Evolutionary conservation across 768 basidiomycete genomes (phyloP).

Genomic region (Heimioporus sp.): DNA sequence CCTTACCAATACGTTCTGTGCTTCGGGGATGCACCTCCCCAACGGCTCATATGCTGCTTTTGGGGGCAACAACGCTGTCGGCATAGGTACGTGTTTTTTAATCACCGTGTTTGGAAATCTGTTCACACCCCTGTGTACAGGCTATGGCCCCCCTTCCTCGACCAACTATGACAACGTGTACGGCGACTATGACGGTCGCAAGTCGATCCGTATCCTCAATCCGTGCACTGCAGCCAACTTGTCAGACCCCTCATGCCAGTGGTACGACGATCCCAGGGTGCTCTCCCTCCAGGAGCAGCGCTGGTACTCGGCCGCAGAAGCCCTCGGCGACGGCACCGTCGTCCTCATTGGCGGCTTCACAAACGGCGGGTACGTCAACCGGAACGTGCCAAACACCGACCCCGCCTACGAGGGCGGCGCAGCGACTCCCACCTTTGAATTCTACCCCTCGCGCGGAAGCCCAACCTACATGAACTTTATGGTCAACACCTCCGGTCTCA

Average conservation of each 20-base stretch:
- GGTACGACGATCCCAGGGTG: conserved; percentile 65
- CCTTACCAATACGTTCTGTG: conserved; percentile 70
- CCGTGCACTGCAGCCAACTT: conserved; percentile 57
- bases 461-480: conserved; percentile 62
- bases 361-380: conserved; percentile 73
- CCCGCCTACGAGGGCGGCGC: conserved; percentile 58
- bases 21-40: conserved; percentile 77
- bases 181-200: conserved; percentile 77
- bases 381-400: conserved; percentile 64
- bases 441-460: conserved; percentile 62
- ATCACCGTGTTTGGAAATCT: too few species aligned
- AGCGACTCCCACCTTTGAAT: conserved; percentile 79
- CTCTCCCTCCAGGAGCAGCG: conserved; percentile 64
- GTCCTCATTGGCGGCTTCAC: conserved; percentile 78
- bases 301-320: conserved; percentile 75
- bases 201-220: conserved; percentile 74
- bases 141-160: conserved; percentile 31
- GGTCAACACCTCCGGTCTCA: conserved; percentile 69
- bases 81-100: conserved; percentile 35
- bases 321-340: conserved; percentile 71
- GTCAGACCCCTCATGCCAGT: conserved; percentile 50
- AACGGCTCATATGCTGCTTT: conserved; percentile 73
- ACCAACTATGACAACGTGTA: conserved; percentile 56
- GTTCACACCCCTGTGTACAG: conserved; percentile 11
- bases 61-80: conserved; percentile 72